Base-by-base conservation (phyloP, 768 basidiomycete genomes). In the Mycena maculata region DNA sequence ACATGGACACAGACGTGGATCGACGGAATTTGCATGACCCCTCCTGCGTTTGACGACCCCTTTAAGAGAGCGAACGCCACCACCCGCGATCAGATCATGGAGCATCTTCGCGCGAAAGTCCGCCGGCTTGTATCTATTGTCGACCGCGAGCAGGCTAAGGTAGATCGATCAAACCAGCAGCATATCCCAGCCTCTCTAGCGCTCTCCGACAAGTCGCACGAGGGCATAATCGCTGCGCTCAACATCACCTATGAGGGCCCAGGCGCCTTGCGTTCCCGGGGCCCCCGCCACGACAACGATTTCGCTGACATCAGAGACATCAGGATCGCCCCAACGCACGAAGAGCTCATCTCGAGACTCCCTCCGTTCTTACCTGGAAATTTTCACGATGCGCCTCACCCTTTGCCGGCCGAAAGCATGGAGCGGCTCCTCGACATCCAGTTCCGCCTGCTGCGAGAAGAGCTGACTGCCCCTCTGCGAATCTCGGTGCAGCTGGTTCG, bases 391-490 rank as follows among this genome's bases (percentile, higher is more conserved):
- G 91, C 90, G 0, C 91, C 90, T 0, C 91, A 92, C 71, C 90
- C 85, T 60, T 82, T 84, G 15, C 86, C 86, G 0, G 67, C 76
- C 4, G 83, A 83, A 18, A 87, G 86, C 25, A 92, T 93, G 86
- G 84, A 90, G 60, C 81, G 88, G 10, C 79, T 90, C 23, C 77
- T 93, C 13, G 93, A 94, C 63, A 85, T 90, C 4, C 91, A 94
- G 69, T 94, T 91, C 75, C 86, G 92, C 36, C 82, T 93, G 0
- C 78, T 94, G 38, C 81, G 92, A 39, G 92, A 93, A 68, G 92
- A 94, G 61, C 77, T 91, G 20, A 90, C 84, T 87, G 87, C 88
- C 0, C 83, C 88, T 0, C 73, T 90, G 30, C 81, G 89, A 9
- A 80, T 74, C 15, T 84, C 88, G 1, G 79, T 88, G 22, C 84